phyloP scores from a whole-genome alignment of 2,329 filamentous ascomycete genomes.

The Aspergillus unguis region DNA sequence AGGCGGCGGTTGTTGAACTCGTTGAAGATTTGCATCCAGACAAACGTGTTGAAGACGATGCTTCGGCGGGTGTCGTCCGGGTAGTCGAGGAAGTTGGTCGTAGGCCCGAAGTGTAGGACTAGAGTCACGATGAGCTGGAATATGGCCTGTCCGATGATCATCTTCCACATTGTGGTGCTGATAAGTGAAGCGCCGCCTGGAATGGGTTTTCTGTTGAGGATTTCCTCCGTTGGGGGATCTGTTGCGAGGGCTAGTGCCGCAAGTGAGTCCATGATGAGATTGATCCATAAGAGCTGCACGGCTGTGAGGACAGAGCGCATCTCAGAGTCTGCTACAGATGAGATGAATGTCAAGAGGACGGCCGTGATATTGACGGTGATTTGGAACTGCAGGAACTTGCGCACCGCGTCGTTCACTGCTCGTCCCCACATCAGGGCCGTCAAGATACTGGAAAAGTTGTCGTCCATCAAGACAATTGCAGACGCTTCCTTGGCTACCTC shows the following conservation, averaged over 20 bases:
- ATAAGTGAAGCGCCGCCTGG: slow-evolving; percentile 67
- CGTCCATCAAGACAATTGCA: slow-evolving; percentile 63
- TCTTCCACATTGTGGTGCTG: slow-evolving; percentile 94
- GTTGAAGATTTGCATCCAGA: slow-evolving; percentile 99
- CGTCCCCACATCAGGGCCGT: slow-evolving; percentile 64
- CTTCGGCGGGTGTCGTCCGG: slow-evolving; percentile 32
- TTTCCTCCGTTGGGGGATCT: slow-evolving; percentile 73
- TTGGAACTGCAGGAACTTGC: slow-evolving; percentile 58
- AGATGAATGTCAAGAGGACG: slow-evolving; percentile 78
- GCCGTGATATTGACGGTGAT: slow-evolving; percentile 85
- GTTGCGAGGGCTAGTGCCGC: slow-evolving; percentile 53
- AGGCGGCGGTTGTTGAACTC: slow-evolving; percentile 91
- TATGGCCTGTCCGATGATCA: slow-evolving; percentile 87
- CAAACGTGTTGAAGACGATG: slow-evolving; percentile 94
- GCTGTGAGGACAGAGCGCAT: slow-evolving; percentile 70
- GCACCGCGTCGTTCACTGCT: slow-evolving; percentile 62
- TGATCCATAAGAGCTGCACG: slow-evolving; percentile 88
- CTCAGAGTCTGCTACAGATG: slow-evolving; percentile 68
- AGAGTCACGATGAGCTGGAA: slow-evolving; percentile 78
- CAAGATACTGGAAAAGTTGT: slow-evolving; percentile 61
- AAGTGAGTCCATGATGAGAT: slow-evolving; percentile 66
- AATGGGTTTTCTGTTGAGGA: slow-evolving; percentile 71
- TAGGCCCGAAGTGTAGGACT: slow-evolving; percentile 69
- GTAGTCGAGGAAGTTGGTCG: slow-evolving; percentile 54
- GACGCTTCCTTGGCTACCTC: slow-evolving; percentile 64